Conservation (phyloP, 2,329 filamentous ascomycete genomes). For the Byssoonygena ceratinophila region DNA sequence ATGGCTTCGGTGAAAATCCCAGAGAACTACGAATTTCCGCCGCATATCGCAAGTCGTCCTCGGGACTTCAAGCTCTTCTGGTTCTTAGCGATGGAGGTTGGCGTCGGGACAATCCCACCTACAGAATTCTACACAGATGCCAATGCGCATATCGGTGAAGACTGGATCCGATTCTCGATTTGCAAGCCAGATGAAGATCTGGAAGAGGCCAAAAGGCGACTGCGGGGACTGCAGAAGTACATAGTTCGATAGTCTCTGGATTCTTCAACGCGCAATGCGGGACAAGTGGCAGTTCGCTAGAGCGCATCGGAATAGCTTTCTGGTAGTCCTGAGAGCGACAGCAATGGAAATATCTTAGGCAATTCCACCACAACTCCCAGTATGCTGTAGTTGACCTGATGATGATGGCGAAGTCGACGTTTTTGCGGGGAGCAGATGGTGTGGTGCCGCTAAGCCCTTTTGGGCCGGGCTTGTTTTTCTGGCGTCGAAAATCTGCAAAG, state of each 20-base stretch:
- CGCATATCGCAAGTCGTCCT: slow-evolving; percentile 73
- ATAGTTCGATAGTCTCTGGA: slow-evolving; percentile 40
- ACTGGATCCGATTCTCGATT: slow-evolving; percentile 89
- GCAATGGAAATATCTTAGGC: too few species aligned
- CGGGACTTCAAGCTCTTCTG: slow-evolving; percentile 90
- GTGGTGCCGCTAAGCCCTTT: slow-evolving; percentile 8
- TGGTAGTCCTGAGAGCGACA: too few species aligned
- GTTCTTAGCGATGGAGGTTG: slow-evolving; percentile 95
- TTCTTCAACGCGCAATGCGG: too few species aligned
- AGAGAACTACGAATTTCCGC: slow-evolving; percentile 73
- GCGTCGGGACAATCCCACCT: slow-evolving; percentile 89
- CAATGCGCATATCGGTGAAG: slow-evolving; percentile 76
- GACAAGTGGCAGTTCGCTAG: too few species aligned
- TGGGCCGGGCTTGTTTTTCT: neutral
- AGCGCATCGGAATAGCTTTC: too few species aligned
- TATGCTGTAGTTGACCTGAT: too few species aligned
- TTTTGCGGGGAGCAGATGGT: neutral
- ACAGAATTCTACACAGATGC: slow-evolving; percentile 89
- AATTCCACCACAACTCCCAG: too few species aligned
- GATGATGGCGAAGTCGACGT: too few species aligned
- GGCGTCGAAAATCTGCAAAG: slow-evolving; percentile 5
- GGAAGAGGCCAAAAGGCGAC: slow-evolving; percentile 64
- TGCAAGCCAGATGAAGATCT: slow-evolving; percentile 87
- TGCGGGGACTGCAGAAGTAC: slow-evolving; percentile 63
- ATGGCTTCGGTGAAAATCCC: slow-evolving; percentile 79